These are phyloP conservation scores for Blepharisma japonicum DNA, from an alignment of 73 alveolate genomes.

Conservation along the genomic window DNA sequence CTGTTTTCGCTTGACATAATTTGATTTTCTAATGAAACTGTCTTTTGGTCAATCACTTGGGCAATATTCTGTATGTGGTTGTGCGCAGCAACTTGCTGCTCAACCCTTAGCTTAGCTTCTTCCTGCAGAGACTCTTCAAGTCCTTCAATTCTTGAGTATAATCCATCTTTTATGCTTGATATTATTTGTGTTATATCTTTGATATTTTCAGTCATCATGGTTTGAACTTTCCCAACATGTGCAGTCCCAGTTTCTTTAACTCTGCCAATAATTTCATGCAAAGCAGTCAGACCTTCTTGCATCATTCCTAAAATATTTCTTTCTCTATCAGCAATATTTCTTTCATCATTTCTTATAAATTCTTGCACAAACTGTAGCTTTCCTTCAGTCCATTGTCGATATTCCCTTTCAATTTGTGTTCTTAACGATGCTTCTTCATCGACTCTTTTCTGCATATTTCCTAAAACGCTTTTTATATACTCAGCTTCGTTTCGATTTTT, in stretches of 20 bases:
- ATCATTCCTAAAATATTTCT: constrained; percentile 11
- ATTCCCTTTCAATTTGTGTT: background rate
- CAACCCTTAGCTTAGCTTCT: constrained; percentile 11
- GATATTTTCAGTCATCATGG: constrained; percentile 4
- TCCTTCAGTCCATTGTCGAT: background rate
- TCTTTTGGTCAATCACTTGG: background rate
- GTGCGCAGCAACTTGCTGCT: background rate
- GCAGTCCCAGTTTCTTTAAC: constrained; percentile 15
- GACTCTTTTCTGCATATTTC: background rate
- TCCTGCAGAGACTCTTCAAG: constrained; percentile 15
- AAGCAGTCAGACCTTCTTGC: constrained; percentile 26
- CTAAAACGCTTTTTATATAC: background rate
- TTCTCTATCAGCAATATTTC: constrained; percentile 3
- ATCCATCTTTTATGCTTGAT: constrained; percentile 12
- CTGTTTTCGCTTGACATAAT: constrained; percentile 29
- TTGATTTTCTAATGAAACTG: background rate
- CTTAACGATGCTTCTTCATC: constrained; percentile 13
- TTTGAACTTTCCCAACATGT: background rate
- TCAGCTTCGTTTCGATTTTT: background rate
- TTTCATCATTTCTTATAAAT: constrained; percentile 6
- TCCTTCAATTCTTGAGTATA: constrained; percentile 6
- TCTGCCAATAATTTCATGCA: constrained; percentile 24
- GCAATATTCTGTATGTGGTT: background rate
- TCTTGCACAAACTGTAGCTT: background rate
- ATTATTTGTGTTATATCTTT: constrained; percentile 11